Percentiles rank a stretch among this genome's conserved stretches.
Evolutionary conservation across 768 basidiomycete species (phyloP).

Genomic region (Kwoniella pini): DNA sequence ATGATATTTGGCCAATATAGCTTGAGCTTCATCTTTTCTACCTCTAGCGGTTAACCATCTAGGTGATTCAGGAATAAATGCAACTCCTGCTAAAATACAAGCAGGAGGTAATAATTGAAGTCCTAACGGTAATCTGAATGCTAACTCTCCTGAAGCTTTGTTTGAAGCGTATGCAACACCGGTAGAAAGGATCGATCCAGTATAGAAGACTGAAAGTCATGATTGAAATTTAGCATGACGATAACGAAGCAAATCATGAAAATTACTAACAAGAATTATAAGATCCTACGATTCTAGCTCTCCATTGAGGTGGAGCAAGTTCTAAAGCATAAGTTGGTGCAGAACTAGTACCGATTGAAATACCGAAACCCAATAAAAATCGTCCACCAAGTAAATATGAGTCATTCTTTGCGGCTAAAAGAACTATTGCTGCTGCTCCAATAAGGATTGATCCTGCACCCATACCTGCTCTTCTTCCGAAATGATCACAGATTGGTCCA

Average conservation of each 20-base stretch:
- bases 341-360: slow-evolving; percentile 41
- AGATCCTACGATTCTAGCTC: slow-evolving; percentile 32
- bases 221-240: too few species aligned
- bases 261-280: slow-evolving; percentile 18
- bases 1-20: slow-evolving; percentile 60
- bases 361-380: slow-evolving; percentile 61
- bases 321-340: slow-evolving; percentile 27
- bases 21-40: slow-evolving; percentile 57
- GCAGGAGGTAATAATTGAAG: slow-evolving; percentile 44
- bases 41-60: slow-evolving; percentile 63
- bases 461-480: slow-evolving; percentile 50
- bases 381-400: slow-evolving; percentile 61
- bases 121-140: slow-evolving; percentile 39
- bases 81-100: slow-evolving; percentile 32
- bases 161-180: slow-evolving; percentile 43
- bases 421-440: slow-evolving; percentile 58
- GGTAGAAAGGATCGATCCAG: slow-evolving; percentile 43
- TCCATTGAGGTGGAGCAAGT: slow-evolving; percentile 33
- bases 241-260: too few species aligned
- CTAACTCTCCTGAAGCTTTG: slow-evolving; percentile 31
- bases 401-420: slow-evolving; percentile 58
- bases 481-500: slow-evolving; percentile 27
- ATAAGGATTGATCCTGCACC: slow-evolving; percentile 41
- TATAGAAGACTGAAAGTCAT: slow-evolving; percentile 22
- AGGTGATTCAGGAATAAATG: slow-evolving; percentile 61